Evolutionary conservation across 2,329 filamentous ascomycete species (phyloP).

Genomic region (Knufia petricola): DNA sequence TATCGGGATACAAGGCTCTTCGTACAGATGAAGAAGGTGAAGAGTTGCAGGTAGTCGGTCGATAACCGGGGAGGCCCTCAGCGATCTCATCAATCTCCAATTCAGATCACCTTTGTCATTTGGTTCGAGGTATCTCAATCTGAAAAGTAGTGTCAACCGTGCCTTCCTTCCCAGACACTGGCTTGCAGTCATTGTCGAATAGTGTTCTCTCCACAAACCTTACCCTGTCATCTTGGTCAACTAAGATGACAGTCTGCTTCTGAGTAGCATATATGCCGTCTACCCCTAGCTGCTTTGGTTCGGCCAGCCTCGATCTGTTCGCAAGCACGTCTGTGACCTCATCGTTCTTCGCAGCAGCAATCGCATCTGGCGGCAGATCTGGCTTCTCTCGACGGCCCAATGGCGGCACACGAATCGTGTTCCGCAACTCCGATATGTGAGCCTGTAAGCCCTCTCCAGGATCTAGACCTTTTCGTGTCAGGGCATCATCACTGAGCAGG

Average conservation of each 20-base stretch:
- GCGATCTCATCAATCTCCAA: not conserved
- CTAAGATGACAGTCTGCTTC: constrained; percentile 53
- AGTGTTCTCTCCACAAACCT: constrained; percentile 55
- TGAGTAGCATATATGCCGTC: constrained; percentile 53
- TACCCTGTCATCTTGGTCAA: constrained; percentile 45
- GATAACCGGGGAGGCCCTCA: not conserved
- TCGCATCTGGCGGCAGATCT: constrained; percentile 27
- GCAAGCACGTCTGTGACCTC: constrained; percentile 24
- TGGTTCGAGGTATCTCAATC: constrained; percentile 30
- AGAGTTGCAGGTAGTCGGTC: not conserved
- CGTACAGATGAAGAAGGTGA: not conserved
- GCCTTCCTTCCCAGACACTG: constrained; percentile 37
- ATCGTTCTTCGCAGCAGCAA: constrained; percentile 29
- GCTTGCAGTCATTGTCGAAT: constrained; percentile 43
- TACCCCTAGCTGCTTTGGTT: constrained; percentile 28
- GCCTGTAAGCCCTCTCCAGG: constrained; percentile 41
- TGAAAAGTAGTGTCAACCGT: constrained; percentile 41
- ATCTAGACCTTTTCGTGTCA: constrained; percentile 36
- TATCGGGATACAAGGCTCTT: not conserved
- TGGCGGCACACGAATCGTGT: constrained; percentile 52
- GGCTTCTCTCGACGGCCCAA: constrained; percentile 40
- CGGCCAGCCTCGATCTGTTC: constrained; percentile 16
- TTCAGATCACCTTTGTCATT: not conserved
- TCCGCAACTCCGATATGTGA: constrained; percentile 47
- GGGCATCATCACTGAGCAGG: constrained; percentile 45